Evolutionary conservation across 768 basidiomycete genomes (phyloP).

Genomic region (Kwoniella mangroviensis): DNA sequence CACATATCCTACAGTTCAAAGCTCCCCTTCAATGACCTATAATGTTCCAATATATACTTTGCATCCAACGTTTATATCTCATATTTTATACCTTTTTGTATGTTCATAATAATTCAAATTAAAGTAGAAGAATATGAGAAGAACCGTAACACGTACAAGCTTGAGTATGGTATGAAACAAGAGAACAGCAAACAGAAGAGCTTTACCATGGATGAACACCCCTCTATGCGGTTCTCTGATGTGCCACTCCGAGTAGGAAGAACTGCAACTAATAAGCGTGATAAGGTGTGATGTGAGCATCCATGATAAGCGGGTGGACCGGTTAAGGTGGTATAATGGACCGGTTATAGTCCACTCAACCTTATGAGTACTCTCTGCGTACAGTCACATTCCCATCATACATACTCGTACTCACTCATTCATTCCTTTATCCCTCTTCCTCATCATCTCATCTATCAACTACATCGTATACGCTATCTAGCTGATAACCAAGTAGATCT

Average conservation of each 20-base stretch:
- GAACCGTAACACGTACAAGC: neutral
- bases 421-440: neutral
- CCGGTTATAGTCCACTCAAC: conserved; percentile 14
- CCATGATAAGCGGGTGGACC: conserved; percentile 9
- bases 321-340: neutral
- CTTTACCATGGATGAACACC: neutral
- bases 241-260: neutral
- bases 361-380: neutral
- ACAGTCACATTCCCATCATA: conserved; percentile 13
- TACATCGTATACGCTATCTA: neutral
- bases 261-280: conserved; percentile 5
- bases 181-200: neutral
- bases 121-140: neutral
- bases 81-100: neutral
- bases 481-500: too few species aligned
- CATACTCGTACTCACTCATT: neutral
- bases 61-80: neutral
- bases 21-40: too few species aligned
- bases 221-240: neutral
- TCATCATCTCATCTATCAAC: neutral
- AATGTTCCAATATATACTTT: neutral
- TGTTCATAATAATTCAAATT: neutral
- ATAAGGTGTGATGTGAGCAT: neutral
- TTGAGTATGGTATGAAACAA: too few species aligned
- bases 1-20: neutral